phyloP scores from a whole-genome alignment of 1,284 basidiomycete species.

The Austroboletus niveus region DNA sequence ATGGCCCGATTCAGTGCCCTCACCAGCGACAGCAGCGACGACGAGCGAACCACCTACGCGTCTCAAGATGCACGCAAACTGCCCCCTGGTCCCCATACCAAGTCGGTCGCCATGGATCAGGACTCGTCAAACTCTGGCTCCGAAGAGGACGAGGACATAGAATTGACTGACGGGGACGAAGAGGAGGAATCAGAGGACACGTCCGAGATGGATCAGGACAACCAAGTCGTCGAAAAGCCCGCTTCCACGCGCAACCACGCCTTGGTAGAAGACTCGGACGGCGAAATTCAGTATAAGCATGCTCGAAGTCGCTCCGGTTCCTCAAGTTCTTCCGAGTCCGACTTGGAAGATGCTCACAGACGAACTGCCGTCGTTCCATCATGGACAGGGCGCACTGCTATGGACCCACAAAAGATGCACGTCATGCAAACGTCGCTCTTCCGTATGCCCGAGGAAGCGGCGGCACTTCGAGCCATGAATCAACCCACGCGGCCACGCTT shows the following conservation, averaged over 20 bases:
- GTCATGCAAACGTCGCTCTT: constrained; percentile 93
- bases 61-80: constrained; percentile 22
- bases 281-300: constrained; percentile 48
- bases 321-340: constrained; percentile 35
- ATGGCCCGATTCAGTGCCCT: constrained; percentile 46
- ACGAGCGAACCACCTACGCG: constrained; percentile 31
- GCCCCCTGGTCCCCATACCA: constrained; percentile 14
- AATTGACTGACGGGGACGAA: constrained; percentile 31
- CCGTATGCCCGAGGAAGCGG: constrained; percentile 67
- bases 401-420: constrained; percentile 81
- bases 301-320: constrained; percentile 31
- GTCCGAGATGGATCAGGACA: constrained; percentile 52
- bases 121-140: constrained; percentile 22
- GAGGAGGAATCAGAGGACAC: constrained; percentile 41
- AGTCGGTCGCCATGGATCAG: constrained; percentile 21
- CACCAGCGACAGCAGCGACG: constrained; percentile 41
- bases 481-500: constrained; percentile 41
- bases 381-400: constrained; percentile 67
- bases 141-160: constrained; percentile 22
- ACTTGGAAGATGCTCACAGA: constrained; percentile 27
- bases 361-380: constrained; percentile 42
- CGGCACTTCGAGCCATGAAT: constrained; percentile 51
- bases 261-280: constrained; percentile 49
- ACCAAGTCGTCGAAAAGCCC: constrained; percentile 33
- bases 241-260: constrained; percentile 36